Evolutionary conservation across 2,329 filamentous ascomycete species (phyloP), one percentile per base, ranked within the genome.

Genomic region (Trichoderma afroharzianum): DNA sequence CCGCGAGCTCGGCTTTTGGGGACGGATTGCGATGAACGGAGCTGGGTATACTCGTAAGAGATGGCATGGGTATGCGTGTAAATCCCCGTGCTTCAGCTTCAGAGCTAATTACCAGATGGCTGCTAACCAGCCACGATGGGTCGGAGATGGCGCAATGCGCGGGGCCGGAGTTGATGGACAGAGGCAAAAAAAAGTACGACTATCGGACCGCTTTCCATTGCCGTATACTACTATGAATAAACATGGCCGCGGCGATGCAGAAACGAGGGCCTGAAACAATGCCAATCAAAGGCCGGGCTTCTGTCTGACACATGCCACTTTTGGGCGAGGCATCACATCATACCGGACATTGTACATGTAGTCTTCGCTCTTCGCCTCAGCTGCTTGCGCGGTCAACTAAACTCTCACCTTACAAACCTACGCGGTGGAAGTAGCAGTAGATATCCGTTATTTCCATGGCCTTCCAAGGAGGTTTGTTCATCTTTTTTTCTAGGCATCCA

Each of bases 71-170:
- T 6, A 36, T n/a, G 39, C 6, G 21, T 5, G 47, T 39, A 33
- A 57, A 62, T 53, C 47, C 47, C 57, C 67, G 66, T 50, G 55
- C 63, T 53, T 18, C 33, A 57, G 63, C 63, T 67, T 30, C 66
- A 36, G n/a, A 33, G 39, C 39, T 39, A 39, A 4, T 18, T 18
- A 5, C n/a, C 33, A 50, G 28, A 11, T 6, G 12, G 28, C 30
- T 36, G 21, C 36, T 43, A 58, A 67, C n/a, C 15, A 24, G 47
- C 30, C 24, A 62, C 11, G 21, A 12, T 32, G 36, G 53, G 53
- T 26, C 55, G 21, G 43, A 26, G 30, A 18, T 62, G 39, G 63
- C 63, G 26, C 55, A 68, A 36, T 36, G 39, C 28, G 57, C 55
- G 55, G 66, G 66, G 36, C 24, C 28, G 30, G 28, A 33, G 6